Base-by-base conservation (phyloP, 1,284 basidiomycete genomes). In the Puccinia coronata region DNA sequence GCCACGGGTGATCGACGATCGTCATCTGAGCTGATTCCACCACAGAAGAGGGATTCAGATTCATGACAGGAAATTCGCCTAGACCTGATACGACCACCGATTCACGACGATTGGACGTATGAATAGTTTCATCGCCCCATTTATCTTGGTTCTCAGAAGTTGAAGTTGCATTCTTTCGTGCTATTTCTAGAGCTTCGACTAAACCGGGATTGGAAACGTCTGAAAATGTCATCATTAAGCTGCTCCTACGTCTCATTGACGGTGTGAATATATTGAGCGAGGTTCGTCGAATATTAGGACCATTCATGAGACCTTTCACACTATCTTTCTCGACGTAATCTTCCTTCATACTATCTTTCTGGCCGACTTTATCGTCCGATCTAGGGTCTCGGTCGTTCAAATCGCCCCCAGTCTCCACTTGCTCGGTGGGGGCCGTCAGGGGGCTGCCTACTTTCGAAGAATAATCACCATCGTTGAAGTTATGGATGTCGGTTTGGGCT, bases 31-130 rank as follows among this genome's bases (percentile, higher is more conserved):
- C 59, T 20, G 36, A 43, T n/a, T 36, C 23, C 18, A 23, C 31
- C 28, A 39, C 5, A 28, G 41, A 61, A 51, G 41, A 18, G 43
- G 41, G n/a, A 34, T n/a, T n/a, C n/a, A 77, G n/a, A 59, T 55
- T 12, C 47, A 76, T 28, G 11, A 76, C 41, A 11, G 76, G 76
- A 23, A 78, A 78, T 55, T 78, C 76, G 23, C 76, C 65, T 25
- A 78, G 41, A 16, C 65, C 76, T 1, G 41, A 41, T 8, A 78
- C 18, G 47, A 78, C n/a, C 1, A 69, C 63, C 4, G 76, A 78
- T 23, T 63, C 18, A 31, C 65, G 39, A 34, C 76, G 76, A 14
- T 11, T 67, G 23, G 28, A 20, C 63, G 36, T 5, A 8, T 67
- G n/a, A 25, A 47, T 8, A 47, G 43, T 8, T 8, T 47, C 9